These are phyloP conservation scores for Nicotiana undulata DNA, from an alignment of 257 asterid species.

Conservation along the genomic window DNA sequence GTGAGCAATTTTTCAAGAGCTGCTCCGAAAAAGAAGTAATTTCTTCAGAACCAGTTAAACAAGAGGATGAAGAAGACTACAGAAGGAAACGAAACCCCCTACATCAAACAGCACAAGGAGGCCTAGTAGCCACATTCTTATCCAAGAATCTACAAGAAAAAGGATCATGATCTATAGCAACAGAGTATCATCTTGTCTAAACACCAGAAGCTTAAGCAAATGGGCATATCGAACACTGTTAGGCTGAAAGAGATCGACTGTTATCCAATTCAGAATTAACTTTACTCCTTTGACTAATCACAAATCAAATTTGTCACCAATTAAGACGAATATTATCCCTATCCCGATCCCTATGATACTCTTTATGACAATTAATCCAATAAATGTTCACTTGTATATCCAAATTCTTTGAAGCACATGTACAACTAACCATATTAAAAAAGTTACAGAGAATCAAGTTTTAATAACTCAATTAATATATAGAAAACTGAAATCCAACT, in stretches of 20 bases:
- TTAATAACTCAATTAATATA: background rate
- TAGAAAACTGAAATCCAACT: background rate
- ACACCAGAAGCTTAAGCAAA: background rate
- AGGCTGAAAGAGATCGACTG: no score
- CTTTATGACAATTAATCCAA: background rate
- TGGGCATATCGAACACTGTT: no score
- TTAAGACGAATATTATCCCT: background rate
- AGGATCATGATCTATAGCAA: background rate
- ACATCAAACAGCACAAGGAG: background rate
- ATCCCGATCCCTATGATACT: background rate
- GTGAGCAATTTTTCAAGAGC: conserved; percentile 67
- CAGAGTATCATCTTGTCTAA: background rate
- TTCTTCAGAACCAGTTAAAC: background rate
- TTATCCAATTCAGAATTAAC: no score
- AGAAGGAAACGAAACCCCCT: background rate
- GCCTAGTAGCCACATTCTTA: background rate
- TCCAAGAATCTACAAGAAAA: background rate
- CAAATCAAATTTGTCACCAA: no score
- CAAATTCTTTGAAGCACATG: background rate
- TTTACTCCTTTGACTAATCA: no score
- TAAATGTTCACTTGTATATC: background rate
- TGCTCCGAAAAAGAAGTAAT: conserved; percentile 12
- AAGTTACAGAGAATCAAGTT: background rate
- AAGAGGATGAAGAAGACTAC: background rate
- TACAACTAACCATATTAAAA: background rate